These are phyloP conservation scores for Tylopilus vinaceipallidus DNA, from an alignment of 768 basidiomycete species.

Conservation along the genomic window DNA sequence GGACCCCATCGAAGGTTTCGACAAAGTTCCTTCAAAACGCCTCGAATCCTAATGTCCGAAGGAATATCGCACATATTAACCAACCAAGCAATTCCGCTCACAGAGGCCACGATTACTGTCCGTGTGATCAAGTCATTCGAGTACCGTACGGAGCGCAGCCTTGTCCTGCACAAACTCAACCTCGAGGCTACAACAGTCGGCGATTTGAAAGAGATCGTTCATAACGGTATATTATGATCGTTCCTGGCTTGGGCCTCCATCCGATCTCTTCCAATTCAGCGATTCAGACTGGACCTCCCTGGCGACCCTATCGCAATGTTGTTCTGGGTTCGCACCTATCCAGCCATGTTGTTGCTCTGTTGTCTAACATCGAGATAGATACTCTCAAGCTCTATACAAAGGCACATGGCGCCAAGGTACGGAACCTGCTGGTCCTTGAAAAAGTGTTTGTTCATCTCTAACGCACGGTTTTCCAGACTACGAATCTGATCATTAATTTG, in stretches of 20 bases:
- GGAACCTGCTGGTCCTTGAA: not conserved
- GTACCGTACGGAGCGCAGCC: conserved; percentile 83
- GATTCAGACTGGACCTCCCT: conserved; percentile 69
- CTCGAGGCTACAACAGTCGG: conserved; percentile 78
- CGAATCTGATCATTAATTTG: conserved; percentile 96
- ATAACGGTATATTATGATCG: conserved; percentile 49
- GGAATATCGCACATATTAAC: conserved; percentile 48
- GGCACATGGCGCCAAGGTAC: conserved; percentile 92
- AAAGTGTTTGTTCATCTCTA: not conserved
- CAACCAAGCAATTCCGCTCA: conserved; percentile 64
- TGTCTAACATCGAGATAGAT: conserved; percentile 47
- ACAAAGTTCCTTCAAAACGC: too few species aligned
- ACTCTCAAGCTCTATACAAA: conserved; percentile 92
- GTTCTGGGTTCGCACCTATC: conserved; percentile 54
- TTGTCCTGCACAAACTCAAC: conserved; percentile 81
- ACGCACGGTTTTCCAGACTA: conserved; percentile 55
- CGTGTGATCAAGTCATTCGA: conserved; percentile 95
- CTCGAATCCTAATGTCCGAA: conserved; percentile 26
- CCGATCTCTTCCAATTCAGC: conserved; percentile 41
- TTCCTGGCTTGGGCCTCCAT: not conserved
- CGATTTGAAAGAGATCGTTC: conserved; percentile 68
- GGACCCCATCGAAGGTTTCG: not conserved
- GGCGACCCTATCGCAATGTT: conserved; percentile 84
- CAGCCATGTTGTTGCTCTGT: not conserved
- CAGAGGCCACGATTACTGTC: conserved; percentile 82